phyloP scores from a whole-genome alignment of 805 yeast species.

The Pichia pseudocactophila region DNA sequence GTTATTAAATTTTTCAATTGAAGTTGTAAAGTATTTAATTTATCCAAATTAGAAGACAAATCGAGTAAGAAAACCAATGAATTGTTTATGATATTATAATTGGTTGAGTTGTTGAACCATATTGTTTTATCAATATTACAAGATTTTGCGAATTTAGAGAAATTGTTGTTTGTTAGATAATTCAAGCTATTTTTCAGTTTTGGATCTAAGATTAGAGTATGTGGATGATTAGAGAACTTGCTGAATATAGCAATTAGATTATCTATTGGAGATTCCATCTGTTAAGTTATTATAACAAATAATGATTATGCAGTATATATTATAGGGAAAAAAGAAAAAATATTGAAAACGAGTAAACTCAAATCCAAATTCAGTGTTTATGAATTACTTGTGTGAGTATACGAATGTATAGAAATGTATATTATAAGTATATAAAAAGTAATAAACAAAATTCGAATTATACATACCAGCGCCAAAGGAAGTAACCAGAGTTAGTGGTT shows the following conservation, averaged over 20 bases:
- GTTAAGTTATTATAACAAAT: neutral
- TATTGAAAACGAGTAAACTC: too few relatives aligned
- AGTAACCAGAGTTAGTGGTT: too few relatives aligned
- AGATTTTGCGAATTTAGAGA: slow-evolving; percentile 19
- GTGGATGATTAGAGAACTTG: neutral
- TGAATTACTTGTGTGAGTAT: too few relatives aligned
- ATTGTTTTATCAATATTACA: slow-evolving; percentile 22
- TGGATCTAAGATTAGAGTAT: slow-evolving; percentile 18
- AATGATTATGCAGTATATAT: too few relatives aligned
- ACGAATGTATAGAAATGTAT: too few relatives aligned
- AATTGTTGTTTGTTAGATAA: slow-evolving; percentile 17
- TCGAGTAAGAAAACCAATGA: slow-evolving; percentile 8
- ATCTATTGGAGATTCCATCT: slow-evolving; percentile 2
- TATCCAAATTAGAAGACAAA: neutral
- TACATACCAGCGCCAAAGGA: too few relatives aligned
- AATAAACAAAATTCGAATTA: too few relatives aligned
- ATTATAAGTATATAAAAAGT: too few relatives aligned
- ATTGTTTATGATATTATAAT: slow-evolving; percentile 11
- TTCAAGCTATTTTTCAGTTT: slow-evolving; percentile 20
- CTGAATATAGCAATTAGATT: slow-evolving; percentile 5
- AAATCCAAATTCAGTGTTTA: too few relatives aligned
- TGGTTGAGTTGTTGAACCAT: slow-evolving; percentile 22
- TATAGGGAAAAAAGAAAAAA: too few relatives aligned
- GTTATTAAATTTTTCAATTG: neutral
- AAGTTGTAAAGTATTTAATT: neutral